phyloP scores from a whole-genome alignment of 257 asterid species.

The Solanum etuberosum region DNA sequence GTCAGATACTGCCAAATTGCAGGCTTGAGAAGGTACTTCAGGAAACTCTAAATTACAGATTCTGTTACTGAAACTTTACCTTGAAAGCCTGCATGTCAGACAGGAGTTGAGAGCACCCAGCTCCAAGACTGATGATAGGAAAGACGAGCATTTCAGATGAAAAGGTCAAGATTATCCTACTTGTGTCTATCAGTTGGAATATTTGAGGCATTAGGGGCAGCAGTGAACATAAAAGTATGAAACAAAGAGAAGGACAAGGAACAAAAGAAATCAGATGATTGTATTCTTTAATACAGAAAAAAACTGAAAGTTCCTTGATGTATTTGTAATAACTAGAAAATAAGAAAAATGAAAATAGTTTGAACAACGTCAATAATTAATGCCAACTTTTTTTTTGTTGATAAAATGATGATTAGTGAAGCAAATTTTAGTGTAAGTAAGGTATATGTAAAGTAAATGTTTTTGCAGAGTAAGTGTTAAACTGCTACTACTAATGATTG shows the following conservation, averaged over 20 bases:
- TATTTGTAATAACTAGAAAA: neutral
- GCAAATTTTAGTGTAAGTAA: neutral
- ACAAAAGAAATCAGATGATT: neutral
- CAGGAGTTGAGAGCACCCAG: constrained; percentile 98
- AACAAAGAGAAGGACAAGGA: neutral
- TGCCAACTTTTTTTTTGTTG: neutral
- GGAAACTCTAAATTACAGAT: neutral
- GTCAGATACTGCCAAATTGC: constrained; percentile 1
- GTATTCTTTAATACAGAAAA: neutral
- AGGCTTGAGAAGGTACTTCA: constrained; percentile 4
- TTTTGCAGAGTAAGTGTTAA: neutral
- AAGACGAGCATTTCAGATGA: constrained; percentile 22
- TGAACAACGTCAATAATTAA: neutral
- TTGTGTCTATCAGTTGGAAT: neutral
- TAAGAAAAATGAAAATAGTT: neutral
- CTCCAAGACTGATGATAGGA: constrained; percentile 66
- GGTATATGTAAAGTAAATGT: neutral
- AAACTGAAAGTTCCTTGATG: neutral
- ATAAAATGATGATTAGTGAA: neutral
- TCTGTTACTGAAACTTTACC: constrained; percentile 39
- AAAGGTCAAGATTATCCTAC: neutral
- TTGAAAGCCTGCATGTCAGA: constrained; percentile 99
- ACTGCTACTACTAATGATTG: neutral
- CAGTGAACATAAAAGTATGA: neutral
- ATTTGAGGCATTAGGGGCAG: neutral